Percentiles rank a stretch among this genome's conserved stretches.
Evolutionary conservation across 202 grass and related monocot genomes (phyloP).

Genomic region (Carex sylvatica): DNA sequence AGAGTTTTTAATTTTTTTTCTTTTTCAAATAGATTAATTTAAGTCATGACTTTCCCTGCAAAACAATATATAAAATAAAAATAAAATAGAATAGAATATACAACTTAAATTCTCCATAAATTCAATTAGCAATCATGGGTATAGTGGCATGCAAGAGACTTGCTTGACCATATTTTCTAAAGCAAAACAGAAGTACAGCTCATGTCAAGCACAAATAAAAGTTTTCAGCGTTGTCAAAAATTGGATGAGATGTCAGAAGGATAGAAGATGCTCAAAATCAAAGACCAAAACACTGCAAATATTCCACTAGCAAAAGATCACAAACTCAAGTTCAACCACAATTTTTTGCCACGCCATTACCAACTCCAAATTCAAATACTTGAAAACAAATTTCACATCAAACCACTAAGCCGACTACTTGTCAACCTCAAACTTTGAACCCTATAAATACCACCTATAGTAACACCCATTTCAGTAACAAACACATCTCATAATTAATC

Average conservation of each 20-base stretch:
- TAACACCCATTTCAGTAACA: constrained; percentile 20
- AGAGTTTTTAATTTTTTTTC: too few species aligned
- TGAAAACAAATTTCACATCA: constrained; percentile 10
- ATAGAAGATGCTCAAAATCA: background rate
- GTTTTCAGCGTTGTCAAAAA: background rate
- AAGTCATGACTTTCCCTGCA: too few species aligned
- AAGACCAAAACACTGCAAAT: constrained; percentile 12
- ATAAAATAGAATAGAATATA: too few species aligned
- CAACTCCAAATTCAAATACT: constrained; percentile 40
- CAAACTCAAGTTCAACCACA: constrained; percentile 29
- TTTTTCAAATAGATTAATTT: too few species aligned
- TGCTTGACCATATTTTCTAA: background rate
- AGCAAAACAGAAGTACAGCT: background rate
- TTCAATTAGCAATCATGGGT: too few species aligned
- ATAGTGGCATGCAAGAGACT: background rate
- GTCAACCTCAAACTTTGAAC: background rate
- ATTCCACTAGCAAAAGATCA: constrained; percentile 21
- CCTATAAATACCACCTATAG: constrained; percentile 42
- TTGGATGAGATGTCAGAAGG: background rate
- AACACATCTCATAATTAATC: background rate
- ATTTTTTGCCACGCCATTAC: constrained; percentile 4
- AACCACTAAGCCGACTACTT: constrained; percentile 1
- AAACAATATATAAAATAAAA: too few species aligned
- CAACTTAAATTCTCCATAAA: too few species aligned
- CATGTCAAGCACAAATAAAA: background rate